Conservation (phyloP, 805 yeast genomes). For the Debaryomyces castellii region DNA sequence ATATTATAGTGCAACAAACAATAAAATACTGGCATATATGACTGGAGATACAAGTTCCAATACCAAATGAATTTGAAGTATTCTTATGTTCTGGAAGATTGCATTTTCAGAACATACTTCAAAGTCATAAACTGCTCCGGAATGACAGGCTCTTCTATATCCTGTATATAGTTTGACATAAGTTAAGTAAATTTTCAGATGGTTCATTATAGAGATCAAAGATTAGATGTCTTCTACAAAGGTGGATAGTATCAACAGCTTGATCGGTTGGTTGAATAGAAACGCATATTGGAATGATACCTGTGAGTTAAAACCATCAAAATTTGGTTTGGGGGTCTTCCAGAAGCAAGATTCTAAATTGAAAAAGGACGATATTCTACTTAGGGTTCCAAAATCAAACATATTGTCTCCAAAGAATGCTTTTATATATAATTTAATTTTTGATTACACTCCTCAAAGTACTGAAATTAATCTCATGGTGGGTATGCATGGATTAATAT, state of each 20-base stretch:
- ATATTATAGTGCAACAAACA: no score
- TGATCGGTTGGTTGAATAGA: constrained; percentile 52
- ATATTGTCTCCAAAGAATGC: constrained; percentile 60
- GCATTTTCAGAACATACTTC: no score
- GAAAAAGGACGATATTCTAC: constrained; percentile 33
- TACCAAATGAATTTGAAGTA: no score
- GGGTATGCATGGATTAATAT: constrained; percentile 66
- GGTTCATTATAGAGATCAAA: not conserved
- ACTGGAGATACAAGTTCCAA: no score
- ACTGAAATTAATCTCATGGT: constrained; percentile 32
- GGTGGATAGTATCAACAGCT: not conserved
- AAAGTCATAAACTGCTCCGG: no score
- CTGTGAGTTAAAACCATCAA: constrained; percentile 46
- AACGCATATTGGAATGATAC: constrained; percentile 56
- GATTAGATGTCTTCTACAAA: constrained; percentile 3
- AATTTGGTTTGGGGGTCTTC: constrained; percentile 73
- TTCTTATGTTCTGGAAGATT: no score
- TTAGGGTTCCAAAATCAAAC: constrained; percentile 62
- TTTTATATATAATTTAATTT: constrained; percentile 61
- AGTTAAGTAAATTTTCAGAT: not conserved
- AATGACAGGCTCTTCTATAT: not conserved
- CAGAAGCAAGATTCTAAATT: constrained; percentile 37
- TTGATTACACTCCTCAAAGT: constrained; percentile 43
- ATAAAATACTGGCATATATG: no score
- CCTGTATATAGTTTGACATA: constrained; percentile 4